Evolutionary conservation across 164 flowering plant genomes (phyloP).

Genomic region (Annona squamosa): DNA sequence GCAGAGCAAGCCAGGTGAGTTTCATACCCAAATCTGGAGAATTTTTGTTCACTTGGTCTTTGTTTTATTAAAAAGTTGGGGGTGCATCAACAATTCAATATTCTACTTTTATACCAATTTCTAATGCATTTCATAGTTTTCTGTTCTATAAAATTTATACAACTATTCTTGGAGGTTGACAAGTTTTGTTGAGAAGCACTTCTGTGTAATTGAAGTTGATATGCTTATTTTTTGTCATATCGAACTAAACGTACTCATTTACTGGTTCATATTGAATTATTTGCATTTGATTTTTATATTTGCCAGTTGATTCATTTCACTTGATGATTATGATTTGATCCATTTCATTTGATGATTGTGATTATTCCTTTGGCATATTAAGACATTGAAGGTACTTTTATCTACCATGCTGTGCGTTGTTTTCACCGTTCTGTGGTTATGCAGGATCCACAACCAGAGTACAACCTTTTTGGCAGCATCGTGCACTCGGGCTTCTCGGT

Average conservation of each 20-base stretch:
- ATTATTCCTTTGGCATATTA: neutral
- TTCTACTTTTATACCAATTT: no score
- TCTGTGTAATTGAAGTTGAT: neutral
- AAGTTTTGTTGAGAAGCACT: neutral
- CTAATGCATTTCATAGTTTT: neutral
- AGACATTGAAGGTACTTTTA: neutral
- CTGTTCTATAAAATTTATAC: neutral
- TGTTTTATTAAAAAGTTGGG: neutral
- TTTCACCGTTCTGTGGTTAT: neutral
- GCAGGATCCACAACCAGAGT: conserved; percentile 86
- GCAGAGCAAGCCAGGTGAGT: conserved; percentile 73
- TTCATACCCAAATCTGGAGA: neutral
- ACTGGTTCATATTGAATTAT: neutral
- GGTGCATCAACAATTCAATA: neutral
- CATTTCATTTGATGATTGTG: neutral
- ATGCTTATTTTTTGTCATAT: neutral
- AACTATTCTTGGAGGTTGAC: neutral
- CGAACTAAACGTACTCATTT: neutral
- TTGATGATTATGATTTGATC: neutral
- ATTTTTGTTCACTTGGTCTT: neutral
- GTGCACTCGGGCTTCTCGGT: conserved; percentile 94
- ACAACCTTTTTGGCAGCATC: conserved; percentile 84
- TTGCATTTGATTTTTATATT: neutral
- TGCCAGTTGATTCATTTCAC: neutral
- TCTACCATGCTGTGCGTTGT: no score